Evolutionary conservation across 2,329 filamentous ascomycete genomes (phyloP).

Genomic region (Aspergillus chevalieri): DNA sequence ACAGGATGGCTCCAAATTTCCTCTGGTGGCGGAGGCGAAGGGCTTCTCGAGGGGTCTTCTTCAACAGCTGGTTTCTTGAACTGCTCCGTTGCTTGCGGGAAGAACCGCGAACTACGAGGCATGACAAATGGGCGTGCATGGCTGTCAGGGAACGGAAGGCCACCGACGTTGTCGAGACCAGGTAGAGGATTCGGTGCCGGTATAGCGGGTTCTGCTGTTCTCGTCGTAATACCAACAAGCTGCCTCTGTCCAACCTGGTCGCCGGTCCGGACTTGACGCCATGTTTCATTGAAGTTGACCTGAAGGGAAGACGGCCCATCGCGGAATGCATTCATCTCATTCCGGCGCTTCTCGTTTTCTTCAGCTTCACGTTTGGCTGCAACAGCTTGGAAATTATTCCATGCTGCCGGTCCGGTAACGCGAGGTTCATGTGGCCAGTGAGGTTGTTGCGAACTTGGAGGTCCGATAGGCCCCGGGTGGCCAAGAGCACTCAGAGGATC

Average conservation of each 20-base stretch:
- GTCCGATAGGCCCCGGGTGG: constrained; percentile 43
- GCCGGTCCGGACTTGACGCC: constrained; percentile 40
- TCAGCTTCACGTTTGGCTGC: constrained; percentile 37
- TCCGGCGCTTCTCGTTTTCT: constrained; percentile 35
- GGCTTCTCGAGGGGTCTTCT: constrained; percentile 32
- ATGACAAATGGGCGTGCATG: constrained; percentile 30
- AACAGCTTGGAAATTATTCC: constrained; percentile 40
- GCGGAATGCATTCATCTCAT: constrained; percentile 33
- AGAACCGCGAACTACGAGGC: constrained; percentile 44
- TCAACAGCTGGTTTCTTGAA: constrained; percentile 25
- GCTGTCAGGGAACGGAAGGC: constrained; percentile 30
- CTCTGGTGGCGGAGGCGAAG: constrained; percentile 54
- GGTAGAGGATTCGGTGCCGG: constrained; percentile 28
- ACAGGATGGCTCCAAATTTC: constrained; percentile 50
- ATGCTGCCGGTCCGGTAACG: constrained; percentile 30
- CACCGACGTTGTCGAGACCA: constrained; percentile 31
- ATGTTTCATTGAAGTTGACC: constrained; percentile 40
- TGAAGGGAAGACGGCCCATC: constrained; percentile 30
- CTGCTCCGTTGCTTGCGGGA: constrained; percentile 37
- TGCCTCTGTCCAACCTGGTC: constrained; percentile 37
- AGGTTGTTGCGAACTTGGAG: constrained; percentile 33
- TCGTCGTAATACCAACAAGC: constrained; percentile 30
- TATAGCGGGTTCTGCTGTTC: constrained; percentile 17
- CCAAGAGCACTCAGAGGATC: constrained; percentile 36
- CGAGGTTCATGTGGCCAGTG: constrained; percentile 26